Conservation (phyloP, 2,329 filamentous ascomycete species). For the Colletotrichum phormii region DNA sequence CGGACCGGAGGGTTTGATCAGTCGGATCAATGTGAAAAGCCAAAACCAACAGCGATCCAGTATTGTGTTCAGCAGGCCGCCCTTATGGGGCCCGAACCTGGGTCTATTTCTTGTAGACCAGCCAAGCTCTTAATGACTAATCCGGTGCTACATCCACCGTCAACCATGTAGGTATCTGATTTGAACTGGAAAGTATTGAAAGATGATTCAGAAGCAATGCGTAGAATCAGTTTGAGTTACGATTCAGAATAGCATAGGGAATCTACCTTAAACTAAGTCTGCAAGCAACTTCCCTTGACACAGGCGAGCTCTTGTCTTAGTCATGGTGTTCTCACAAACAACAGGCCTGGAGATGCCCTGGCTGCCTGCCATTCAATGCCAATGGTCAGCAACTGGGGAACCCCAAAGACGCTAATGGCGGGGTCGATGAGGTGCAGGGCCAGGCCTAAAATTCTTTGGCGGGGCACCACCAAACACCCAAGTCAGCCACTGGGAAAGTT, state of each 20-base stretch:
- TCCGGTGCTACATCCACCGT: not conserved
- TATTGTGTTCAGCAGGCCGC: not conserved
- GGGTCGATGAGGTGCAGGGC: conserved; percentile 31
- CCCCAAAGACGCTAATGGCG: conserved; percentile 33
- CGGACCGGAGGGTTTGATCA: conserved; percentile 41
- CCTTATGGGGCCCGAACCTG: too few species aligned
- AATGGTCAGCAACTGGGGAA: not conserved
- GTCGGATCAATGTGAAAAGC: not conserved
- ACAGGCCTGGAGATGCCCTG: too few species aligned
- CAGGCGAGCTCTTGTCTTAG: not conserved
- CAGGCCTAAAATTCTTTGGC: conserved; percentile 30
- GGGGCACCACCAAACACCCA: conserved; percentile 28
- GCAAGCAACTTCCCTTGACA: not conserved
- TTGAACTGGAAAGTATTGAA: too few species aligned
- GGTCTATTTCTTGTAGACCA: too few species aligned
- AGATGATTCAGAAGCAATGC: too few species aligned
- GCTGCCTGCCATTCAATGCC: not conserved
- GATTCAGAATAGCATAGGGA: not conserved
- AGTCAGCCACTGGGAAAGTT: conserved; percentile 21
- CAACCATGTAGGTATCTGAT: not conserved
- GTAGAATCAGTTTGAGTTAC: not conserved
- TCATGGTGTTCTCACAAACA: not conserved
- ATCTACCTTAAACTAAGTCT: not conserved
- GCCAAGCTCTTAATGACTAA: not conserved
- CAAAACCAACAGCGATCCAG: not conserved